Percentiles rank a stretch among this genome's conserved stretches.
Evolutionary conservation across 2,329 filamentous ascomycete species (phyloP).

Genomic region (Colletotrichum destructivum): DNA sequence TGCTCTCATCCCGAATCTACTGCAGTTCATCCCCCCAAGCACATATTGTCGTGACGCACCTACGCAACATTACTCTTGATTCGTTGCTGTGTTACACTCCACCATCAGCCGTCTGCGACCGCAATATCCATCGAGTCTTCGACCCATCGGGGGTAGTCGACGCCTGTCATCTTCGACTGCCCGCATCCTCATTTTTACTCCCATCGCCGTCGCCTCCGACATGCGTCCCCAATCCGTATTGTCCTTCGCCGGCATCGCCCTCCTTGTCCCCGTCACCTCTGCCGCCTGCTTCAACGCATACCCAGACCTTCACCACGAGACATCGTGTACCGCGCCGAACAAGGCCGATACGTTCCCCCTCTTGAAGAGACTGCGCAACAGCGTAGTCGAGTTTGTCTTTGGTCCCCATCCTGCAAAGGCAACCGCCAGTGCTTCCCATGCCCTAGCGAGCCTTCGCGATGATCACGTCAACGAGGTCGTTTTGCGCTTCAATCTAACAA

Average conservation of each 20-base stretch:
- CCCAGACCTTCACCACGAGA: conserved; percentile 40
- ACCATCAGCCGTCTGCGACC: neutral
- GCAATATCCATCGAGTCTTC: neutral
- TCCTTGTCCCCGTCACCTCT: conserved; percentile 48
- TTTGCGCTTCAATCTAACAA: conserved; percentile 86
- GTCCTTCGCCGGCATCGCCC: conserved; percentile 17
- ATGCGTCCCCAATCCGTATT: conserved; percentile 36
- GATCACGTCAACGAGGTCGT: conserved; percentile 88
- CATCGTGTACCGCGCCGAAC: conserved; percentile 20
- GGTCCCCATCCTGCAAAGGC: conserved; percentile 58
- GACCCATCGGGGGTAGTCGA: conserved; percentile 2
- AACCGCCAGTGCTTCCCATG: conserved; percentile 48
- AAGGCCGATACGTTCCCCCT: conserved; percentile 59
- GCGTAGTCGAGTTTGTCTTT: conserved; percentile 65
- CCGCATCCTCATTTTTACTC: neutral
- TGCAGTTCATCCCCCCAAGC: neutral
- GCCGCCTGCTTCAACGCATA: conserved; percentile 50
- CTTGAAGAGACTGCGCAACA: conserved; percentile 66
- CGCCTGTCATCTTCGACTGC: neutral
- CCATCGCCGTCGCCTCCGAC: neutral
- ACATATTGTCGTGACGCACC: neutral
- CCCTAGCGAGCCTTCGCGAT: conserved; percentile 64
- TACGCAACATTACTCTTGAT: neutral
- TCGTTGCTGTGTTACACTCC: neutral
- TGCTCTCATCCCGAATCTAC: conserved; percentile 15